Conservation (phyloP, 75 land plant genomes). For the Sequoia sempervirens region DNA sequence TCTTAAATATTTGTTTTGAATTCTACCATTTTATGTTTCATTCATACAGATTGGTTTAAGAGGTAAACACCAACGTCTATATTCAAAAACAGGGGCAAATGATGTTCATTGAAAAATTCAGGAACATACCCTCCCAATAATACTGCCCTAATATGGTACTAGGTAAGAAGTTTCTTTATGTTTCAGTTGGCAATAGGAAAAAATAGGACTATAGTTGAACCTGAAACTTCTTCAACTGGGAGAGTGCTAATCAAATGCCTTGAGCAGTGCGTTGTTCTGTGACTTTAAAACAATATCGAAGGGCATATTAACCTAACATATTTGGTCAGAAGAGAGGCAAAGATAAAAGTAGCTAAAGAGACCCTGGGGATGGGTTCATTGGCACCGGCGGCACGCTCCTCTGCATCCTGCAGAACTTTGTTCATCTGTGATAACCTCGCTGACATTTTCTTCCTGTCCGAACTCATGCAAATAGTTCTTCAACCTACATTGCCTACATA, state of each 20-base stretch:
- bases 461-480: conserved; percentile 20
- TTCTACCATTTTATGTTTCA: too few species aligned
- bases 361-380: conserved; percentile 59
- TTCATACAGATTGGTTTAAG: too few species aligned
- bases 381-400: conserved; percentile 48
- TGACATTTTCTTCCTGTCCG: conserved; percentile 38
- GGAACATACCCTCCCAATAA: too few species aligned
- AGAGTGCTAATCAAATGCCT: background rate
- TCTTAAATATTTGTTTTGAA: too few species aligned
- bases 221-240: background rate
- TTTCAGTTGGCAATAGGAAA: too few species aligned
- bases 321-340: background rate
- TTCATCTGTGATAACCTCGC: conserved; percentile 55
- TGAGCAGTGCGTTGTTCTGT: too few species aligned
- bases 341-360: conserved; percentile 32
- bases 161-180: too few species aligned
- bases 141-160: too few species aligned
- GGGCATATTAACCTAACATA: background rate
- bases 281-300: background rate
- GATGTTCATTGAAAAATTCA: too few species aligned
- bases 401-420: conserved; percentile 53
- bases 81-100: too few species aligned
- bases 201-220: background rate
- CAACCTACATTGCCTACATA: background rate
- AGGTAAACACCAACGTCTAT: too few species aligned